Evolutionary conservation across 768 basidiomycete species (phyloP).

Genomic region (Leucogyrophana mollusca): DNA sequence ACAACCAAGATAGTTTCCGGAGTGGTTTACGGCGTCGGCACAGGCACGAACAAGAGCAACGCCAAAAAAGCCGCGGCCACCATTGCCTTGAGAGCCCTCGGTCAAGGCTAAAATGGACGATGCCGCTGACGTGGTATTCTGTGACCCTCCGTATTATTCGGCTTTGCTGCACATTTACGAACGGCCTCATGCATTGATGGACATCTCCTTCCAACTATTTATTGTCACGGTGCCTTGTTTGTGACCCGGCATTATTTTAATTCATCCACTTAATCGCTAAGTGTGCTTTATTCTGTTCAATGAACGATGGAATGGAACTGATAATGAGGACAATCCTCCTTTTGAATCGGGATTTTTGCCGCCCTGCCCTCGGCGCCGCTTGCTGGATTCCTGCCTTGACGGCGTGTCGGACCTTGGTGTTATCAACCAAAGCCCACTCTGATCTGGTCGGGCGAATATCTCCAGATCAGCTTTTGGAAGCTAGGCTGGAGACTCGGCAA

Average conservation of each 20-base stretch:
- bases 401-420: no score
- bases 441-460: no score
- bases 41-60: slow-evolving; percentile 49
- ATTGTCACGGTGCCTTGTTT: background rate
- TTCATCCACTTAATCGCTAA: background rate
- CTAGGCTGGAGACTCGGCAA: no score
- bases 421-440: no score
- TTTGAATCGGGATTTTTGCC: no score
- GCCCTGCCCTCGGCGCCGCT: no score
- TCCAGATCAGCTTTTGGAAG: no score
- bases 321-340: no score
- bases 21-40: slow-evolving; percentile 44
- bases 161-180: background rate
- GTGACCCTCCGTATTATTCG: no score
- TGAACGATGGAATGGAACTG: background rate
- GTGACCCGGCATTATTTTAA: no score
- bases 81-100: slow-evolving; percentile 36
- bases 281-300: background rate
- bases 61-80: slow-evolving; percentile 43
- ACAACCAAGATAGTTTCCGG: slow-evolving; percentile 45
- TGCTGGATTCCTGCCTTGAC: no score
- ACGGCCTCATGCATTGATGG: background rate
- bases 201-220: background rate
- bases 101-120: background rate
- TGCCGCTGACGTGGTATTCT: no score